A percentile compares a stretch with the other conserved stretches of the same genome.
Evolutionary conservation across 441 rosid species (phyloP).

Genomic region (Eruca vesicaria): DNA sequence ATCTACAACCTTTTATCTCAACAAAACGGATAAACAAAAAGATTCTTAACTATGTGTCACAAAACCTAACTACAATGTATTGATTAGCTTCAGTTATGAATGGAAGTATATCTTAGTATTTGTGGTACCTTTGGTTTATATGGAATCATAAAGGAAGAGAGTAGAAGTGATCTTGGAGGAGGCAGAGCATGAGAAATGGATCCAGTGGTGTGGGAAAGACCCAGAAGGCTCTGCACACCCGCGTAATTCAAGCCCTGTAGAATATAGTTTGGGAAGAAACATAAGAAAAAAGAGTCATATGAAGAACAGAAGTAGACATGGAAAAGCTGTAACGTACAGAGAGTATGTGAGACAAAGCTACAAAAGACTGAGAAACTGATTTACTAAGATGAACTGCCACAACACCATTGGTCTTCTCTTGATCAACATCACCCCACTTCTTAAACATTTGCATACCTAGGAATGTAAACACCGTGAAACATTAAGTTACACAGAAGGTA

Average conservation of each 20-base stretch:
- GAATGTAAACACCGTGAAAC: not conserved
- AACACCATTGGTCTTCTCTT: conserved; percentile 52
- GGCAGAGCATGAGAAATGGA: conserved; percentile 59
- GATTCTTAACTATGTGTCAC: not conserved
- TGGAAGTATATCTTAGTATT: not conserved
- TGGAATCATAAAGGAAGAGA: conserved; percentile 61
- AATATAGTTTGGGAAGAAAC: not conserved
- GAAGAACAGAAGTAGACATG: not conserved
- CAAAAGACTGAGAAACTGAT: conserved; percentile 46
- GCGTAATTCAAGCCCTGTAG: conserved; percentile 50
- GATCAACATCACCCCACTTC: conserved; percentile 44
- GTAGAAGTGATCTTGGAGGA: conserved; percentile 58
- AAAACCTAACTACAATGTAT: not conserved
- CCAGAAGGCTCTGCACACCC: conserved; percentile 57
- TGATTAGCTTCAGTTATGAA: not conserved
- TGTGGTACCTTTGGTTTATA: conserved; percentile 57
- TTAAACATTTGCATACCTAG: conserved; percentile 47
- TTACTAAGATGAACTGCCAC: conserved; percentile 50
- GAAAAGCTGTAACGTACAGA: conserved; percentile 45
- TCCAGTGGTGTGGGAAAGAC: conserved; percentile 61
- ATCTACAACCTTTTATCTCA: conserved; percentile 61
- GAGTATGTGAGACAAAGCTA: conserved; percentile 47
- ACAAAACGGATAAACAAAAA: not conserved
- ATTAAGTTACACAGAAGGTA: not conserved
- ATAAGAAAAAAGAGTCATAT: not conserved